phyloP scores from a whole-genome alignment of 2,329 filamentous ascomycete genomes.

The Ophiostoma populinum region DNA sequence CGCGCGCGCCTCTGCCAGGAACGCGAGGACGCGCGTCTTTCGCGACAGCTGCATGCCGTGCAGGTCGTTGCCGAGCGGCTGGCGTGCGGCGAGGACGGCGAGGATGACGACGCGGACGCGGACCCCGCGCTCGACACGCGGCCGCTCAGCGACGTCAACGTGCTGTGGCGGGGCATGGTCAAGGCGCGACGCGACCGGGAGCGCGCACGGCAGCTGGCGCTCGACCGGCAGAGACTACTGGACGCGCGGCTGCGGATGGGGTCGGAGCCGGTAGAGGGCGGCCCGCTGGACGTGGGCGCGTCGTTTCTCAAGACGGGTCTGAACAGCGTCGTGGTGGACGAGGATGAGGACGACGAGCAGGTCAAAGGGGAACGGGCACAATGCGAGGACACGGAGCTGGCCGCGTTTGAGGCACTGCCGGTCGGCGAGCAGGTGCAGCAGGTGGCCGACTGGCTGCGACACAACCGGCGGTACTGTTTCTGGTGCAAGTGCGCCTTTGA shows the following conservation, averaged over 20 bases:
- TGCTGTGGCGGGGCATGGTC: conserved; percentile 65
- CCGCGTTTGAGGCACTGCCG: conserved; percentile 57
- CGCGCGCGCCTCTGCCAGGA: conserved; percentile 54
- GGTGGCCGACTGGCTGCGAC: conserved; percentile 52
- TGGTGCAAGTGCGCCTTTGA: conserved; percentile 85
- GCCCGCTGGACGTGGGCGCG: conserved; percentile 46
- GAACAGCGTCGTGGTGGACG: conserved; percentile 46
- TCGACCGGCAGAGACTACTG: conserved; percentile 36
- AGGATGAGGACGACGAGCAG: conserved; percentile 40
- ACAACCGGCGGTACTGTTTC: conserved; percentile 70
- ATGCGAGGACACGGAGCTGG: conserved; percentile 71
- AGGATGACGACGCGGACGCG: conserved; percentile 12
- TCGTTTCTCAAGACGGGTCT: conserved; percentile 7
- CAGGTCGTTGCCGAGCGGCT: conserved; percentile 72
- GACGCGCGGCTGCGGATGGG: conserved; percentile 7
- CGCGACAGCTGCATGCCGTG: conserved; percentile 56
- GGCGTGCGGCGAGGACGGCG: conserved; percentile 31
- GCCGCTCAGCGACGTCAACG: conserved; percentile 45
- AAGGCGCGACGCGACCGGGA: conserved; percentile 53
- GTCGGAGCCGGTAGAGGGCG: conserved; percentile 26
- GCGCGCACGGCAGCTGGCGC: conserved; percentile 44
- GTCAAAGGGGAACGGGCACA: conserved; percentile 47
- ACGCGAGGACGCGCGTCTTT: conserved; percentile 47
- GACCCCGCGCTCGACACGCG: conserved; percentile 18
- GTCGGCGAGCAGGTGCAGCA: conserved; percentile 47